Base-by-base conservation (phyloP, 179 eudicot species). In the Patellifolia procumbens region DNA sequence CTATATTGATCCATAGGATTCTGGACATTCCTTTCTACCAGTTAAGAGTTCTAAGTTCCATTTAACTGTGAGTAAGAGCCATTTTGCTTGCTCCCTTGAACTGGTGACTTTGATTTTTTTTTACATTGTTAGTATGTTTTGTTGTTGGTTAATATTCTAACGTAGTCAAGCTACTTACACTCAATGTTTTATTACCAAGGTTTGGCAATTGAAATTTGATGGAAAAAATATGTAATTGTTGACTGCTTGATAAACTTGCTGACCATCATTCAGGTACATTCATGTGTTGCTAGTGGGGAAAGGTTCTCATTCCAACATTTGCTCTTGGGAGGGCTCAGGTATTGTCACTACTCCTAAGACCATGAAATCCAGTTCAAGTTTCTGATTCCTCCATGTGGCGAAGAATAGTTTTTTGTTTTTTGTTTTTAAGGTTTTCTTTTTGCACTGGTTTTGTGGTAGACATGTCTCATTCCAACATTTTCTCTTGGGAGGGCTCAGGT, bases 401-500 rank as follows among this genome's bases (percentile, higher is more conserved):
- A n/a, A n/a, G n/a, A n/a, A n/a, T n/a, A n/a, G n/a, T n/a, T n/a
- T n/a, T n/a, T n/a, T n/a, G n/a, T n/a, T n/a, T n/a, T n/a, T n/a
- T n/a, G n/a, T n/a, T n/a, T n/a, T n/a, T n/a, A n/a, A n/a, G n/a
- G n/a, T n/a, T n/a, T n/a, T n/a, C n/a, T n/a, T n/a, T n/a, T n/a
- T n/a, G n/a, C n/a, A n/a, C n/a, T n/a, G n/a, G n/a, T n/a, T n/a
- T n/a, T n/a, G n/a, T n/a, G n/a, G n/a, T n/a, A n/a, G n/a, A n/a
- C n/a, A n/a, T n/a, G n/a, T n/a, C n/a, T n/a, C n/a, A n/a, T n/a
- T n/a, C n/a, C n/a, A n/a, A n/a, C n/a, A n/a, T n/a, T n/a, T n/a
- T n/a, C n/a, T n/a, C 87, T 92, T 37, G 98, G 97, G 73, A 90
- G 98, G 81, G 91, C 97, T 79, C 98, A 92, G 98, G 98, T 91